phyloP scores from a whole-genome alignment of 2,329 filamentous ascomycete species.

The Fusarium oligoseptatum region DNA sequence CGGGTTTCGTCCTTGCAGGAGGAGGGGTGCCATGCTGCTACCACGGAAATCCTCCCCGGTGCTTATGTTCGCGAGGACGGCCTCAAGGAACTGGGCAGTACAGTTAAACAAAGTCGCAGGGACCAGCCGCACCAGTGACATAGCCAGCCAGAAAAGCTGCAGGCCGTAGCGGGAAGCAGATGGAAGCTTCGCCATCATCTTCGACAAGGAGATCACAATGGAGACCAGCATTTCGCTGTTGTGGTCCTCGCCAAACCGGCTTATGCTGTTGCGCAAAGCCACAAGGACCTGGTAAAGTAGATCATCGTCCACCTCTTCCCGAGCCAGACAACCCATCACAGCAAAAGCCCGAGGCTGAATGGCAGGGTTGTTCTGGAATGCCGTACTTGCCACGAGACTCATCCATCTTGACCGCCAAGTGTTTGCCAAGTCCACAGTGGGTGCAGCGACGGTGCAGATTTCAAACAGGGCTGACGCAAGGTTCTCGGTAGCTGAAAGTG shows the following conservation, averaged over 20 bases:
- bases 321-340: conserved; percentile 78
- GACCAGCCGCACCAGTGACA: conserved; percentile 74
- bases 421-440: conserved; percentile 74
- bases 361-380: conserved; percentile 79
- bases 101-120: conserved; percentile 75
- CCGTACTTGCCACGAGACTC: conserved; percentile 79
- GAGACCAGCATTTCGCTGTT: conserved; percentile 77
- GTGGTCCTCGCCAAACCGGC: conserved; percentile 73
- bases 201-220: conserved; percentile 75
- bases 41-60: conserved; percentile 71
- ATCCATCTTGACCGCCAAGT: conserved; percentile 80
- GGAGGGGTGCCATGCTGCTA: conserved; percentile 69
- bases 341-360: conserved; percentile 78
- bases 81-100: conserved; percentile 73
- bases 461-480: conserved; percentile 74
- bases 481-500: conserved; percentile 70
- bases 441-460: conserved; percentile 72
- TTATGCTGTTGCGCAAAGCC: conserved; percentile 73
- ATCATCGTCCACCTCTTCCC: conserved; percentile 80
- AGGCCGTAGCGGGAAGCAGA: conserved; percentile 76
- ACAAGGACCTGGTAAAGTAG: conserved; percentile 79
- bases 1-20: conserved; percentile 71
- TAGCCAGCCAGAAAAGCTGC: conserved; percentile 78
- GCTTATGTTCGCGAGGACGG: conserved; percentile 74
- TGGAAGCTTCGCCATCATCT: conserved; percentile 78